Base-by-base conservation (phyloP, 78 protist genomes). In the Emiliania huxleyi region DNA sequence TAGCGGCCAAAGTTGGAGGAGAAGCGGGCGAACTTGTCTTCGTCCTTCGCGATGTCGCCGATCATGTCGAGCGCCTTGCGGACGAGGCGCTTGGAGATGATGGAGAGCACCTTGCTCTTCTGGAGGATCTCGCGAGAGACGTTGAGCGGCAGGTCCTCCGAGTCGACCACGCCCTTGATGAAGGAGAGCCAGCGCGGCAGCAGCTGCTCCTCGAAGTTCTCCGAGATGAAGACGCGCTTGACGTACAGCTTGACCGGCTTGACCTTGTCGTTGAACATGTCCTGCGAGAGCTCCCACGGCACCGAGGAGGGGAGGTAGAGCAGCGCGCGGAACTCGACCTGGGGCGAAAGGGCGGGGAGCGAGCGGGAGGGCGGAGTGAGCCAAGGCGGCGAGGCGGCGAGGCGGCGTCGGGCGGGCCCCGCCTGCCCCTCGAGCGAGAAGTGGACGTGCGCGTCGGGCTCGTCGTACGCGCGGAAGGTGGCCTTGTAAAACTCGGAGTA, bases 121-220 rank as follows among this genome's bases (percentile, higher is more conserved):
- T 94, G 96, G 49, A 92, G 96, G 45, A 95, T 96, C 95, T 99
- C 99, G 37, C 99, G 97, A 44, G 99, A 97, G 6, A 99, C 99
- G 94, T 99, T 98, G 55, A 99, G 96, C 71, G 99, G 99, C 26
- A 81, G 91, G 91, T 98, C 99, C 56, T 99, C 99, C 18, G 98
- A 94, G 90, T 99, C 99, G n/a, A 99, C 98, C 33, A 99, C 93
- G 49, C 99, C 99, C 44, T 91, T 38, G n/a, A 99, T 40, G 96
- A 99, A 99, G 33, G 87, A 6, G 23, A 98, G 96, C 97, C 98
- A 99, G n/a, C 93, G 85, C 52, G 99, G 99, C 92, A 98, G 90
- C 11, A 99, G 77, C 43, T 98, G 99, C 38, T 92, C 44, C 46
- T 40, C 90, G 87, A 97, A 69, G 48, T 96, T 98, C 56, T 97